Evolutionary conservation across 148 eudicot species (phyloP), one percentile per base, ranked within the genome.

Genomic region (Salicornia ramosissima): DNA sequence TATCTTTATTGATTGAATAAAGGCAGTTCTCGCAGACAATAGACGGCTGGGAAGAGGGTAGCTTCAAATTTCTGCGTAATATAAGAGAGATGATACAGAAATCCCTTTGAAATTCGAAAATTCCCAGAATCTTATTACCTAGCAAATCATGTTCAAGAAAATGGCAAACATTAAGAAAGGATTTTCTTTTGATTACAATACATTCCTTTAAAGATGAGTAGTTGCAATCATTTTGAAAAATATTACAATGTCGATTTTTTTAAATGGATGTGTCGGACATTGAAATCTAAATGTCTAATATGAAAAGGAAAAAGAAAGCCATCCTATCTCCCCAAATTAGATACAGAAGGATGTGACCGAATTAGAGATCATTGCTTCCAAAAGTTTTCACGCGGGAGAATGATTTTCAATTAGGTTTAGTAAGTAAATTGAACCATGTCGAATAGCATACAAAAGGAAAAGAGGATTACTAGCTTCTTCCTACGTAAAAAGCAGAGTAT

Each of bases 11-110:
- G 34, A 87, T 75, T 25, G 98, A 90, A 70, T 82, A 84, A 52
- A 93, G 86, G 82, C 98, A 93, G 81, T 75, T 85, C 79, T 93
- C 98, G 76, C 96, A 93, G 63, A 93, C 98, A 73, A 93, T 69
- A 68, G 96, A 80, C 61, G 98, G 98, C 51, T 82, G 80, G 8
- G 82, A 83, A 76, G 98, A 90, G 39, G 98, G 98, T 80, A 93
- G 86, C 89, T 85, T 90, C 74, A 90, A 81, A 79, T 88, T 85
- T 76, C 98, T 93, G 81, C 57, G 52, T n/a, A 53, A 22, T 15
- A 11, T 57, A 75, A 45, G 7, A 70, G 19, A 31, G 64, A 9
- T 31, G 12, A 40, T 30, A n/a, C 31, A 54, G 40, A 14, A 21
- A 50, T 12, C 14, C 60, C 13, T 14, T 30, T 5, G 34, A 10